These are phyloP conservation scores for Craterostigma plantagineum DNA, from an alignment of 257 asterid species.

Conservation along the genomic window DNA sequence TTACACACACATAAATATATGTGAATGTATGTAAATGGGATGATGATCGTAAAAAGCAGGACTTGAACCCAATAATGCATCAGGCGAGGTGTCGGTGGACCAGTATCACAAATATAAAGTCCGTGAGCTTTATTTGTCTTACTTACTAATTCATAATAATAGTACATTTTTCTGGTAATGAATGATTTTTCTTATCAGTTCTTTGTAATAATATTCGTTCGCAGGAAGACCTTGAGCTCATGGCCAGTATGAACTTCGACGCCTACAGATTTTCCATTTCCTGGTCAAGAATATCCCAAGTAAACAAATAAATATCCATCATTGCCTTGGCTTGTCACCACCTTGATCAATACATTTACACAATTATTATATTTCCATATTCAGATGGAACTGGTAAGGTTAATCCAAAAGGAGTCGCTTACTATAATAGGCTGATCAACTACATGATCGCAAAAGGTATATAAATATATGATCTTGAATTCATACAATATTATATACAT, in stretches of 20 bases:
- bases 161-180: no score
- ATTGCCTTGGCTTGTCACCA: neutral
- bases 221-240: constrained; percentile 71
- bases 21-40: neutral
- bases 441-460: constrained; percentile 80
- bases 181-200: no score
- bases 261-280: constrained; percentile 91
- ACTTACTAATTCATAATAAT: no score
- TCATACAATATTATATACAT: no score
- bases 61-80: constrained; percentile 66
- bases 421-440: constrained; percentile 63
- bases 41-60: constrained; percentile 22
- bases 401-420: constrained; percentile 71
- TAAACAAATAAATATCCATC: constrained; percentile 8
- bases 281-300: constrained; percentile 93
- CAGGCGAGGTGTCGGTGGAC: constrained; percentile 74
- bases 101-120: constrained; percentile 86
- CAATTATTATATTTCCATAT: neutral
- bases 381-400: constrained; percentile 82
- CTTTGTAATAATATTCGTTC: no score
- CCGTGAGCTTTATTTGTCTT: no score
- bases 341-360: neutral
- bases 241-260: constrained; percentile 65
- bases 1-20: neutral
- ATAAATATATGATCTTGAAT: neutral